Evolutionary conservation across 2,329 filamentous ascomycete genomes (phyloP).

Genomic region (Fusarium proliferatum): DNA sequence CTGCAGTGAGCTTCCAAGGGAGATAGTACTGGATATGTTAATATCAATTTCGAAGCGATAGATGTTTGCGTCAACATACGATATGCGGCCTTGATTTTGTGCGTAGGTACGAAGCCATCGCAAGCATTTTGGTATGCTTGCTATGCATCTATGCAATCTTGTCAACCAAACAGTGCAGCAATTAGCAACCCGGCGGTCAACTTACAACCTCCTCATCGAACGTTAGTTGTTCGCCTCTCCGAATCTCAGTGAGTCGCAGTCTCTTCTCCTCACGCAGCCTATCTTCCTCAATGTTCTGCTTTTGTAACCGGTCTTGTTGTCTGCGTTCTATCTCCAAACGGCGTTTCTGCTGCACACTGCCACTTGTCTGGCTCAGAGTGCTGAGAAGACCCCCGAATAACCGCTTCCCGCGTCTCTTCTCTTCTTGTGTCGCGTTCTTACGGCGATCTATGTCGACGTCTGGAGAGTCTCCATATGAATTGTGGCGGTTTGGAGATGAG

Average conservation of each 20-base stretch:
- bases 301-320: slow-evolving; percentile 79
- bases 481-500: slow-evolving; percentile 23
- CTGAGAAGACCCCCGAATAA: slow-evolving; percentile 86
- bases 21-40: slow-evolving; percentile 77
- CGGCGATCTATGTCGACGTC: slow-evolving; percentile 36
- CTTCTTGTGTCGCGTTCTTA: slow-evolving; percentile 64
- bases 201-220: slow-evolving; percentile 83
- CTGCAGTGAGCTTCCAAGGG: slow-evolving; percentile 78
- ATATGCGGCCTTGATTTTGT: slow-evolving; percentile 79
- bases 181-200: slow-evolving; percentile 31
- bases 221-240: slow-evolving; percentile 76
- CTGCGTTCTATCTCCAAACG: slow-evolving; percentile 84
- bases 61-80: slow-evolving; percentile 62
- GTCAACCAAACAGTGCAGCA: slow-evolving; percentile 27
- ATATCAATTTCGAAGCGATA: neutral
- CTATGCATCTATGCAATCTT: slow-evolving; percentile 75
- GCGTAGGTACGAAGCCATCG: slow-evolving; percentile 76
- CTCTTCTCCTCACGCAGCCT: slow-evolving; percentile 73
- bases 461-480: slow-evolving; percentile 13
- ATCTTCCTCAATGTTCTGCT: slow-evolving; percentile 78
- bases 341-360: slow-evolving; percentile 71
- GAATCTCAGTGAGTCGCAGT: slow-evolving; percentile 68
- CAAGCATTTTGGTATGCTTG: slow-evolving; percentile 77
- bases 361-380: slow-evolving; percentile 79
- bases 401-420: slow-evolving; percentile 85